Base-by-base conservation (phyloP, 257 asterid species). In the Rauvolfia tetraphylla region DNA sequence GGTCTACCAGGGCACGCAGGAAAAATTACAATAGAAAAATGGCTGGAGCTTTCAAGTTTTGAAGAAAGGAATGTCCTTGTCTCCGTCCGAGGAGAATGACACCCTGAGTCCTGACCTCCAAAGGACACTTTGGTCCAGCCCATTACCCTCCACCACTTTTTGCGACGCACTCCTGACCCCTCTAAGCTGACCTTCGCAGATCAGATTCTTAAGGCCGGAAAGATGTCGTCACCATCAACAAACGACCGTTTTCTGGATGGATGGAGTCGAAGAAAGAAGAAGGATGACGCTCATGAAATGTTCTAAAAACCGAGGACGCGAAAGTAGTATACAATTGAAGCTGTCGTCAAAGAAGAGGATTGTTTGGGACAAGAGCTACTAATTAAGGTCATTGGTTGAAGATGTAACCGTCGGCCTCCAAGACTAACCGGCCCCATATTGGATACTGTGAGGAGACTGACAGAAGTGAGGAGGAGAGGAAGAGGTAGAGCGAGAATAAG, bases 151-250 rank as follows among this genome's bases (percentile, higher is more conserved):
- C 38, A 66, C 48, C 31, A 66, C 71, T 36, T 49, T 23, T 25
- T 38, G 9, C 18, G 49, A 66, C 31, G 31, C 71, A 20, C 13
- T 36, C n/a, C 11, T 66, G 71, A 38, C 49, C 46, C 15, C 42
- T 63, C 27, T 17, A 63, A 66, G 17, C 41, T 34, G 27, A 66
- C 31, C 22, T 38, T 22, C 15, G 38, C 71, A 66, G 71, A 66
- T 66, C 71, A 66, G 71, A 66, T 12, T 38, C 48, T 7, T 66
- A 66, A 66, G 29, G 71, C 49, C 71, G 49, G 71, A 20, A 66
- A 66, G 49, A n/a, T 66, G 49, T 36, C 49, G 49, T 39, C 71
- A 22, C 71, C 49, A 38, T 66, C 29, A 29, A 22, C n/a, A 66
- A 66, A 22, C 71, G 49, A 66, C 49, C 7, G 71, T 10, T 20